A percentile compares a stretch with the other conserved stretches of the same genome.
Conservation (phyloP, 805 yeast species). For the Dipodascopsis uninucleata region DNA sequence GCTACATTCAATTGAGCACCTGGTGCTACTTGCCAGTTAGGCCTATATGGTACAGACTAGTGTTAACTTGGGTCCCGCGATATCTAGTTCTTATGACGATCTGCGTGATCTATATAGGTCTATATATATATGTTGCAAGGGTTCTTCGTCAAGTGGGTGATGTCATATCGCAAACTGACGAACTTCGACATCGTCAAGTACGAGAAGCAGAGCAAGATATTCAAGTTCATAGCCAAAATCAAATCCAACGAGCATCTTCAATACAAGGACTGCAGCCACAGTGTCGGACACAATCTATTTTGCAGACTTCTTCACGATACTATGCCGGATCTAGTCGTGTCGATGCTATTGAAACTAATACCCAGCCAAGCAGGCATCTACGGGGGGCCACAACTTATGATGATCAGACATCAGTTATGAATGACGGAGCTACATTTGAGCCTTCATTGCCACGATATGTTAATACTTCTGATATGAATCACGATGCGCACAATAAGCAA, state of each 20-base stretch:
- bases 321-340: too few relatives aligned
- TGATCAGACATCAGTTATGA: background rate
- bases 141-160: slow-evolving; percentile 47
- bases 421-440: background rate
- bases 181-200: background rate
- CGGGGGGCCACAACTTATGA: too few relatives aligned
- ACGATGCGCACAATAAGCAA: slow-evolving; percentile 25
- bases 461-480: slow-evolving; percentile 13
- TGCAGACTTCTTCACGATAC: too few relatives aligned
- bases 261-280: background rate
- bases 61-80: slow-evolving; percentile 77
- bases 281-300: background rate
- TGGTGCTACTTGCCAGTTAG: slow-evolving; percentile 76
- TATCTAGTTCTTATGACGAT: slow-evolving; percentile 62
- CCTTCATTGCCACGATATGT: slow-evolving; percentile 2
- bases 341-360: too few relatives aligned
- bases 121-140: slow-evolving; percentile 66
- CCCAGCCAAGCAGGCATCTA: too few relatives aligned
- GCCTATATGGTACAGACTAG: slow-evolving; percentile 72
- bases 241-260: slow-evolving; percentile 6
- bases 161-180: background rate
- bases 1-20: slow-evolving; percentile 57
- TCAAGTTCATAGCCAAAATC: background rate
- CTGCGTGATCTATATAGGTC: slow-evolving; percentile 59
- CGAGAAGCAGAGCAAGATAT: background rate